phyloP scores from a whole-genome alignment of 345 rosid genomes.

The Melastoma malabathricum region DNA sequence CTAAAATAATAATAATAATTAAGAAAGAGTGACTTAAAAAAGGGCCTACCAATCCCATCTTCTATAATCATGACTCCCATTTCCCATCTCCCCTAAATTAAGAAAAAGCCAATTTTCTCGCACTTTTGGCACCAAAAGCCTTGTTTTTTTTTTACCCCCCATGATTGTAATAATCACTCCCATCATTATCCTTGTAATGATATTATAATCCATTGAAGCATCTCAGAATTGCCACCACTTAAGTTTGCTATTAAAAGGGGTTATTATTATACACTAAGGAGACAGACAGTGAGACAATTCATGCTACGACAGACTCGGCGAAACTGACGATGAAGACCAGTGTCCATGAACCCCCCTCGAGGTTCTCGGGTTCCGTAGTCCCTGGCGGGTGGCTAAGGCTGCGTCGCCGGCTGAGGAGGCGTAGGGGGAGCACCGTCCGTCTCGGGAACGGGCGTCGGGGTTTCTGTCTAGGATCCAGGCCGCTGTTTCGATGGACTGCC shows the following conservation, averaged over 20 bases:
- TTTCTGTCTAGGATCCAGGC: slow-evolving; percentile 40
- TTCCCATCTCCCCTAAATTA: neutral
- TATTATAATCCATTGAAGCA: slow-evolving; percentile 8
- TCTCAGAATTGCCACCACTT: neutral
- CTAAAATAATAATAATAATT: too few species aligned
- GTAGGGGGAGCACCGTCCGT: slow-evolving; percentile 30
- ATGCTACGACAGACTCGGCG: neutral
- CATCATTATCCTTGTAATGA: slow-evolving; percentile 28
- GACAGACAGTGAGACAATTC: too few species aligned
- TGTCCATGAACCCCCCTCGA: slow-evolving; percentile 6
- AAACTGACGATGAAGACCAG: slow-evolving; percentile 1
- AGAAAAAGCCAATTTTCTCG: neutral
- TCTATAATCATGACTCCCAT: slow-evolving; percentile 36
- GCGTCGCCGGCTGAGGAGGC: slow-evolving; percentile 31
- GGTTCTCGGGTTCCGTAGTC: slow-evolving; percentile 20
- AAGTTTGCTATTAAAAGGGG: too few species aligned
- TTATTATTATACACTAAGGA: too few species aligned
- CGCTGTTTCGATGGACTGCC: slow-evolving; percentile 58
- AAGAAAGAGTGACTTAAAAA: too few species aligned
- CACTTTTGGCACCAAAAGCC: slow-evolving; percentile 1
- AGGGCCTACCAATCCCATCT: slow-evolving; percentile 4
- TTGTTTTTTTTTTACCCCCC: slow-evolving; percentile 3
- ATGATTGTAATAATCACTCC: slow-evolving; percentile 28
- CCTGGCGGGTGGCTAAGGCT: slow-evolving; percentile 34
- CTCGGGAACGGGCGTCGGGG: slow-evolving; percentile 65